Base-by-base conservation (phyloP, 306 rosid genomes). In the Clitoria ternatea region DNA sequence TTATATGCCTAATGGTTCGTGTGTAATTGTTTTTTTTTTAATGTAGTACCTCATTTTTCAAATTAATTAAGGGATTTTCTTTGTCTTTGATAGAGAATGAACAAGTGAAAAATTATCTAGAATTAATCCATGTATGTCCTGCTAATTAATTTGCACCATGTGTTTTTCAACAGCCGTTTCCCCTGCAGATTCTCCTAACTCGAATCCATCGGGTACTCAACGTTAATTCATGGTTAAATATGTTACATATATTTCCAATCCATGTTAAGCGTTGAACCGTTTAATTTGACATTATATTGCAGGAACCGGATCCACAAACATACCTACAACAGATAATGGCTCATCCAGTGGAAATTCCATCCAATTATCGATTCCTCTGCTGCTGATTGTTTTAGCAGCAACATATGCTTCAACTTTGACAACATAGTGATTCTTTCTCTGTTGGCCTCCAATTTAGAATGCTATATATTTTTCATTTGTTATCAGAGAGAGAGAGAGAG, bases 281-380 rank as follows among this genome's bases (percentile, higher is more conserved):
- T 47, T 4, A 54, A 14, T 24, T 39, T 23, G 23, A 30, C 17
- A 19, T 35, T 69, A 5, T 75, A 37, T 27, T 39, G 80, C 80
- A 92, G 95, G 91, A 67, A 32, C 76, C 0, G 91, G 91, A 63
- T 78, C 93, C 9, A 84, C 70, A 59, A 80, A 70, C 40, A 83
- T 80, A 12, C 96, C 97, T 33, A 22, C 93, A 6, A 47, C 85
- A 18, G 83, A 69, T 2, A 72, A 50, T 18, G 83, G 77, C 61
- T 43, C 89, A 0, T 92, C 96, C 6, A 43, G 59, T 0, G 96
- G 86, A 71, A 86, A 80, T 60, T 77, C 90, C 68, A 44, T 77
- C 84, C 73, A 74, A 70, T 36, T 81, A 24, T 82, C 92, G 0
- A 61, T 77, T 77, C 85, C 88, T 61, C 50, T 86, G 13, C 30